Conservation (phyloP, 1,139 yeast genomes). For the Geotrichum klebahnii region DNA sequence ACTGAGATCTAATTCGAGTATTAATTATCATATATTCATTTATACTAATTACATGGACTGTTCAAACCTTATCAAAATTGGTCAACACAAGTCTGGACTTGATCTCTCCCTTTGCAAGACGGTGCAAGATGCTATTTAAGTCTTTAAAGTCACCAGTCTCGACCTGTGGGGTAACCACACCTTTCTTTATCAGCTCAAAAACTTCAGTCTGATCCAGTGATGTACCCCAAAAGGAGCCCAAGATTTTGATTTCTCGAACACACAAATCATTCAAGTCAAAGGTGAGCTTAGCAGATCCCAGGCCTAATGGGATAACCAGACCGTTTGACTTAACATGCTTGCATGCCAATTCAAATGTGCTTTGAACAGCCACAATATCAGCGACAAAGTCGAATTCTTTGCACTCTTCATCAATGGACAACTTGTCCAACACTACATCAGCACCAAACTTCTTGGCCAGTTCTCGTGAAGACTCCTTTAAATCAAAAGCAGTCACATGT, state of each 20-base stretch:
- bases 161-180: constrained; percentile 40
- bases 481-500: constrained; percentile 44
- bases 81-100: no score
- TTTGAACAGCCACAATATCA: constrained; percentile 48
- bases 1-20: no score
- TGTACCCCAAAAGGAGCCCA: constrained; percentile 50
- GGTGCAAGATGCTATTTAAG: no score
- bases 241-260: constrained; percentile 44
- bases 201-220: constrained; percentile 47
- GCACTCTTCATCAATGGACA: constrained; percentile 30
- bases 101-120: no score
- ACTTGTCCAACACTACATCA: constrained; percentile 43
- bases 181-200: constrained; percentile 46
- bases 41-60: no score
- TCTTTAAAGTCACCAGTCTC: constrained; percentile 40
- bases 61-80: no score
- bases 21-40: no score
- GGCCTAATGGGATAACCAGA: constrained; percentile 46
- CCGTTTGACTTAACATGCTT: constrained; percentile 42
- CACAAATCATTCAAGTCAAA: constrained; percentile 28
- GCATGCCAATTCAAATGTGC: constrained; percentile 33
- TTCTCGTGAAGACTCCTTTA: constrained; percentile 38
- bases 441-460: constrained; percentile 46
- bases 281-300: constrained; percentile 41
- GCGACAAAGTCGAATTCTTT: constrained; percentile 36